Base-by-base conservation (phyloP, 2,329 filamentous ascomycete genomes). In the Stagonosporopsis rhizophila region DNA sequence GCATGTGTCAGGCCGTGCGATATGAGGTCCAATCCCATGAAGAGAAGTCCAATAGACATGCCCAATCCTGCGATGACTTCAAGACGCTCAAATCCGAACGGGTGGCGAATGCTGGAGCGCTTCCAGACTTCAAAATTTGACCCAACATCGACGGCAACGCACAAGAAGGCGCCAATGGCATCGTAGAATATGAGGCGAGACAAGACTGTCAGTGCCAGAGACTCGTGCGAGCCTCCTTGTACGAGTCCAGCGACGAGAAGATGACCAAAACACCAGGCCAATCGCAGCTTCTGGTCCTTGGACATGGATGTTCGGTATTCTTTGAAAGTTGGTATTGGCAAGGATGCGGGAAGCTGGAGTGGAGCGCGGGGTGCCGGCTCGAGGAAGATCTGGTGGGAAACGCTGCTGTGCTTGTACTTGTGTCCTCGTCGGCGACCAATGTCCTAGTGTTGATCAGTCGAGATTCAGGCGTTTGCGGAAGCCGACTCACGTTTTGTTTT, bases 61-160 rank as follows among this genome's bases (percentile, higher is more conserved):
- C 93, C 95, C 63, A 99, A 96, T 17, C 95, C 95, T 32, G 93
- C 92, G 15, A 99, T 85, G 5, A 99, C 94, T 76, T 99, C 95
- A 56, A 91, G 90, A 50, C 95, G 87, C 78, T 97, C 92, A 22
- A 99, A 85, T 3, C 85, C 93, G 72, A 99, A 99, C 0, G 95
- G 95, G 77, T 99, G 92, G 22, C 93, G 88, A 66, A 99, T 90
- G 64, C 89, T 96, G 66, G 91, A 94, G 42, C 94, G 86, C 62
- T 92, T 91, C 95, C 95, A 99, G 37, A 98, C 93, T 74, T 99
- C 95, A 69, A 99, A 99, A 75, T 99, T 99, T 47, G 91, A 88
- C 44, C 97, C 85, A 1, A 98, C 91, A 71, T 99, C 95, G 42
- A 98, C 94, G 12, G 87, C 88, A 3, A 96, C 92, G 74, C 94